phyloP scores from a whole-genome alignment of 2,329 filamentous ascomycete species.

The Verticillium isaacii region DNA sequence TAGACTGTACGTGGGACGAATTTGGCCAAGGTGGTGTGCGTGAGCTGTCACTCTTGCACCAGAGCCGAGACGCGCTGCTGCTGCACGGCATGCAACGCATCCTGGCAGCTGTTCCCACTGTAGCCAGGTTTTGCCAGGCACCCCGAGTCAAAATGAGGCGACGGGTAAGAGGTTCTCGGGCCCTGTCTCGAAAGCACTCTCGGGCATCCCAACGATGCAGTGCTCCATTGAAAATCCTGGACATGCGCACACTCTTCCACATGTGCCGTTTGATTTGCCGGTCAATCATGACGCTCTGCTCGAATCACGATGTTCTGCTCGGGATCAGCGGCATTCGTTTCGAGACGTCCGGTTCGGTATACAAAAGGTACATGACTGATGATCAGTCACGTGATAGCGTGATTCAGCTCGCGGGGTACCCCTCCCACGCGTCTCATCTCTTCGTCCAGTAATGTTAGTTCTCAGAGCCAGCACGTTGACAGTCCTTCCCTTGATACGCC shows the following conservation, averaged over 20 bases:
- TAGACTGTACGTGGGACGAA: no score
- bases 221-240: no score
- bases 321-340: no score
- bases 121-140: slow-evolving; percentile 1
- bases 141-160: neutral
- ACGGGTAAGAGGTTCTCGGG: neutral
- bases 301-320: no score
- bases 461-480: neutral
- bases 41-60: no score
- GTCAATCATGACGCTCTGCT: no score
- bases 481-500: no score
- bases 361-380: no score
- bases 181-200: neutral
- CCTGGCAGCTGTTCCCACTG: neutral
- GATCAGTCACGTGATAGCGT: neutral
- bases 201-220: neutral
- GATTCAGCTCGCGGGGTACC: neutral
- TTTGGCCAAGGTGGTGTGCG: no score
- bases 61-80: neutral
- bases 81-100: neutral
- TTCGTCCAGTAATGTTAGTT: neutral
- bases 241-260: no score
- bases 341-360: no score
- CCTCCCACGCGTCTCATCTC: neutral
- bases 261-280: no score